Evolutionary conservation across 1,139 yeast species (phyloP), one percentile per base, ranked within the genome.

Genomic region (Candida frijolesensis): DNA sequence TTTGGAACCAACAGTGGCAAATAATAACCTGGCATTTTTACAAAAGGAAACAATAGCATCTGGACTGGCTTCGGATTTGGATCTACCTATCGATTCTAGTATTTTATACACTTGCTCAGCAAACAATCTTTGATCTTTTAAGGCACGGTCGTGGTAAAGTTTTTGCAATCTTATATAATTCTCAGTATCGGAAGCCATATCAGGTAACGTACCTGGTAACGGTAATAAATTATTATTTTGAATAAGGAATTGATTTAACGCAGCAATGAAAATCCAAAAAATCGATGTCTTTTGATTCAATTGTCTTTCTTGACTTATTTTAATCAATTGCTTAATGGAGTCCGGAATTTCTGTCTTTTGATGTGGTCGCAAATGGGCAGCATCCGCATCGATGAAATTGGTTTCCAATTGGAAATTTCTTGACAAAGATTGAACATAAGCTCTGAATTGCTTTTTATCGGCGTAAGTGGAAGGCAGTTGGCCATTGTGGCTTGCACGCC

Each of bases 161-260:
- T 63, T 64, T 61, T 85, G 88, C 47, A 94, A 66, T 6, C 61
- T 64, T 9, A 86, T 74, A 63, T 87, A 94, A 48, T 76, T 76
- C 12, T 68, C 68, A 0, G 97, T 85, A 56, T 85, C 84, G 0
- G 96, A 82, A 33, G 89, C 87, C 97, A 94, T 92, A 65, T 92
- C 98, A 0, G 97, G 97, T 11, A 92, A 63, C 1, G 74, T 78
- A 0, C 96, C 97, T 2, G 87, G 76, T 2, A 90, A 70, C 0
- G 97, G 97, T 22, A 88, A 67, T 18, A 66, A 61, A 2, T 71
- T 67, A n/a, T 71, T 66, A 52, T 73, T 67, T 4, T 59, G 54
- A 0, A 49, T 53, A 6, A 84, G 73, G 63, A 83, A 92, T 4
- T 58, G 56, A 34, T 76, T 69, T 46, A 92, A 68, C 0, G 92